Evolutionary conservation across 257 asterid species (phyloP).

Genomic region (Leptodermis oblonga): DNA sequence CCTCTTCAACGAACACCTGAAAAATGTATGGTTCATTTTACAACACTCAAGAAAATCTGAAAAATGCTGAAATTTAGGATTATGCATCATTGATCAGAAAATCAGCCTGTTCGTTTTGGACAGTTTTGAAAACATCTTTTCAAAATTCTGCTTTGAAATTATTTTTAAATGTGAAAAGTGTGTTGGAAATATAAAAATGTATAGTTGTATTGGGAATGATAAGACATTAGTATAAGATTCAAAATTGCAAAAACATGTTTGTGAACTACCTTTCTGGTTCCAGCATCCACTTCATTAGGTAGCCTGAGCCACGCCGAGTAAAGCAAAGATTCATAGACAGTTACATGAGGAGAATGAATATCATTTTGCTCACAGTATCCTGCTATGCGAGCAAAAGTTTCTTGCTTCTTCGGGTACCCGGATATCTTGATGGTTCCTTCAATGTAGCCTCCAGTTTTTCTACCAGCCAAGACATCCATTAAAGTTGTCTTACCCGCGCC

Average conservation of each 20-base stretch:
- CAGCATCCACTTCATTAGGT: constrained; percentile 5
- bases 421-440: constrained; percentile 7
- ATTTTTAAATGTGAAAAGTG: too few species aligned
- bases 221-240: too few species aligned
- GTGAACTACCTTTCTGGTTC: constrained; percentile 13
- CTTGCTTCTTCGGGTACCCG: constrained; percentile 14
- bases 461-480: constrained; percentile 18
- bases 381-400: constrained; percentile 14
- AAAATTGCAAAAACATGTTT: neutral
- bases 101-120: too few species aligned
- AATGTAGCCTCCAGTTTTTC: constrained; percentile 17
- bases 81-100: too few species aligned
- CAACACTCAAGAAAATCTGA: neutral
- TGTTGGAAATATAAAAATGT: too few species aligned
- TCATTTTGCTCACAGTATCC: constrained; percentile 22
- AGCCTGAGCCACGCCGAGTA: constrained; percentile 14
- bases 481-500: constrained; percentile 18
- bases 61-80: neutral
- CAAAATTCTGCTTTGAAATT: too few species aligned
- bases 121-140: too few species aligned
- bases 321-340: constrained; percentile 14
- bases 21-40: neutral
- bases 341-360: constrained; percentile 16
- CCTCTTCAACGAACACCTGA: constrained; percentile 16
- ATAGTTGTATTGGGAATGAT: too few species aligned